phyloP scores from a whole-genome alignment of 352 stramenopile genomes.

The Pythium brachiatum region DNA sequence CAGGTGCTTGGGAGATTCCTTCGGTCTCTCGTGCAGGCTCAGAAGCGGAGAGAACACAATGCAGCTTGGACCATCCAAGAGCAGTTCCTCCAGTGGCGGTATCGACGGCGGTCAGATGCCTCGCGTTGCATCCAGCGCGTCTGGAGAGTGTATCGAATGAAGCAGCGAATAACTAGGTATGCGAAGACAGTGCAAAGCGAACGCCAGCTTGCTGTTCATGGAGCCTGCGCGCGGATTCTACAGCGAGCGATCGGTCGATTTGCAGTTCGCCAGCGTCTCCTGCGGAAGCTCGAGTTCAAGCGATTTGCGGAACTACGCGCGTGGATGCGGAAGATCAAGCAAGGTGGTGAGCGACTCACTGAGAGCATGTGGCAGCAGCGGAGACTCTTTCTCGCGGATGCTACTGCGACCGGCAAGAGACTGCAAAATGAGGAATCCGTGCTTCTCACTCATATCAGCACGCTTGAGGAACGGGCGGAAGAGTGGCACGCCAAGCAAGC shows the following conservation, averaged over 20 bases:
- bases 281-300: constrained; percentile 28
- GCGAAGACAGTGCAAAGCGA: constrained; percentile 29
- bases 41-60: not conserved
- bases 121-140: constrained; percentile 35
- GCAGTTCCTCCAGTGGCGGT: constrained; percentile 24
- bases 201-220: constrained; percentile 27
- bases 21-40: constrained; percentile 5
- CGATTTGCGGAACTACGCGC: constrained; percentile 5
- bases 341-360: not conserved
- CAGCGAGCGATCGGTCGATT: constrained; percentile 39
- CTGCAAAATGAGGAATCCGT: constrained; percentile 31
- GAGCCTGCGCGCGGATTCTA: constrained; percentile 40
- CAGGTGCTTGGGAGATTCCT: constrained; percentile 29
- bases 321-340: not conserved
- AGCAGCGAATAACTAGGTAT: not conserved
- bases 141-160: constrained; percentile 36
- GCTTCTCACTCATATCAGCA: constrained; percentile 31
- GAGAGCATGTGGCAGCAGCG: not conserved
- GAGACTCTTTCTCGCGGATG: not conserved
- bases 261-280: constrained; percentile 30
- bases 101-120: constrained; percentile 10
- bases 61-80: constrained; percentile 28
- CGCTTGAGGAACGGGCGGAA: constrained; percentile 25
- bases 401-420: constrained; percentile 14
- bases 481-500: constrained; percentile 25